These are phyloP conservation scores for Mortierella sp. DNA, from an alignment of 371 early-diverging fungal species.

Conservation along the genomic window DNA sequence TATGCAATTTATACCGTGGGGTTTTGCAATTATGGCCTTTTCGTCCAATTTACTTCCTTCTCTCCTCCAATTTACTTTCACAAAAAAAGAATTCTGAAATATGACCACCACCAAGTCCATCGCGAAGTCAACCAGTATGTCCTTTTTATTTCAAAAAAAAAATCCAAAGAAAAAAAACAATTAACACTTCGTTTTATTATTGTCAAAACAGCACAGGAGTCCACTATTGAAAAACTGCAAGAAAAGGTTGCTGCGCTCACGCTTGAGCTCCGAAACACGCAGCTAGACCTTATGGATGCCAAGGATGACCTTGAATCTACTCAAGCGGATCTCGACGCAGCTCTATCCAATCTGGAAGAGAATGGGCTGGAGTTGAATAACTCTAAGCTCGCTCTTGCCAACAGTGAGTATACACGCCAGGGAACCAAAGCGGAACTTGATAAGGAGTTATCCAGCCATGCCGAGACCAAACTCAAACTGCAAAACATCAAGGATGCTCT, in stretches of 20 bases:
- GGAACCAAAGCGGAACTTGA: not conserved
- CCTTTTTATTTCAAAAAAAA: no score
- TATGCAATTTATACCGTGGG: slow-evolving; percentile 3
- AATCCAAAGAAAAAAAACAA: no score
- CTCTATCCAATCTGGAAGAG: not conserved
- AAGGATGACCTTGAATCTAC: slow-evolving; percentile 5
- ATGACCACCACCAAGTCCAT: slow-evolving; percentile 3
- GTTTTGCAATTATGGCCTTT: slow-evolving; percentile 1
- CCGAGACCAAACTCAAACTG: not conserved
- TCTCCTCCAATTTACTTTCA: not conserved
- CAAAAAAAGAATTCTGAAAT: slow-evolving; percentile 1
- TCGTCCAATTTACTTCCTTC: not conserved
- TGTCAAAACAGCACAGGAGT: slow-evolving; percentile 4
- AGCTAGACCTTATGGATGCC: slow-evolving; percentile 10
- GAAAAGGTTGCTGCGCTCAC: slow-evolving; percentile 7
- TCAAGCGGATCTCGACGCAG: not conserved
- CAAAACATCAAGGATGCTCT: not conserved
- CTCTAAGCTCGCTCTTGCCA: not conserved
- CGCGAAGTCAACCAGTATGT: no score
- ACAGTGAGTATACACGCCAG: slow-evolving; percentile 1
- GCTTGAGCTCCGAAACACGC: slow-evolving; percentile 6
- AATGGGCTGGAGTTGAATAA: not conserved
- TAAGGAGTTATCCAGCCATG: not conserved
- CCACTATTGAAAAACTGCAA: slow-evolving; percentile 11
- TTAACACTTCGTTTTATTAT: no score